Conservation (phyloP, 2,329 filamentous ascomycete species). For the Cercospora brassicicola region DNA sequence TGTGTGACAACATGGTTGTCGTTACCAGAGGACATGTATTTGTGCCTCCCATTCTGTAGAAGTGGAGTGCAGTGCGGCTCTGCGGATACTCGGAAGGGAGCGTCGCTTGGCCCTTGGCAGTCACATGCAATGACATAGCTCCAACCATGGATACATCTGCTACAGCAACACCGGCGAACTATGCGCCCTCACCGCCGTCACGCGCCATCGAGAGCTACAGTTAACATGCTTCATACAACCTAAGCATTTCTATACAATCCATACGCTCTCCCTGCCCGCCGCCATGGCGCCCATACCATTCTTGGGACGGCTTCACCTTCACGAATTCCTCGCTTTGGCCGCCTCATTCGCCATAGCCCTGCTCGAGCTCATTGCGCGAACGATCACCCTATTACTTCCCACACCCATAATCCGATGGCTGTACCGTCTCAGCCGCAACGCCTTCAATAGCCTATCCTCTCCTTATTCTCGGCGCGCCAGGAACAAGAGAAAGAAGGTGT, state of each 20-base stretch:
- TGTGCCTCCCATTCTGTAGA: not conserved
- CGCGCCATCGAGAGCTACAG: not conserved
- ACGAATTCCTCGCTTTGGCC: constrained; percentile 84
- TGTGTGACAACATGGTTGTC: not conserved
- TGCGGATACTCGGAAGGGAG: not conserved
- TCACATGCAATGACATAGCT: constrained; percentile 2
- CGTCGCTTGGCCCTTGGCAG: not conserved
- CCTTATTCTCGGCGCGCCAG: constrained; percentile 67
- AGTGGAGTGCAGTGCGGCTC: not conserved
- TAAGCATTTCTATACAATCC: not conserved
- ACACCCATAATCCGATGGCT: constrained; percentile 76
- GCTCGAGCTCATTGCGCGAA: constrained; percentile 77
- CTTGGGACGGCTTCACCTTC: constrained; percentile 59
- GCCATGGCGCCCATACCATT: constrained; percentile 61
- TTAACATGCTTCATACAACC: not conserved
- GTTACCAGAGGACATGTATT: not conserved
- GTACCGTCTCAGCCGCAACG: constrained; percentile 75
- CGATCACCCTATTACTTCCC: constrained; percentile 84
- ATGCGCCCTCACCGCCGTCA: not conserved
- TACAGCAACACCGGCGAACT: not conserved
- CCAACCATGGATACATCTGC: not conserved
- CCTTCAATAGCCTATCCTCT: constrained; percentile 78
- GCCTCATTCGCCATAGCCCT: constrained; percentile 80
- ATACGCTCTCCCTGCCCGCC: not conserved
- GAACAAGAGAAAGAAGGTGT: constrained; percentile 60